Evolutionary conservation across 1,284 basidiomycete species (phyloP).

Genomic region (Porodaedalea pini): DNA sequence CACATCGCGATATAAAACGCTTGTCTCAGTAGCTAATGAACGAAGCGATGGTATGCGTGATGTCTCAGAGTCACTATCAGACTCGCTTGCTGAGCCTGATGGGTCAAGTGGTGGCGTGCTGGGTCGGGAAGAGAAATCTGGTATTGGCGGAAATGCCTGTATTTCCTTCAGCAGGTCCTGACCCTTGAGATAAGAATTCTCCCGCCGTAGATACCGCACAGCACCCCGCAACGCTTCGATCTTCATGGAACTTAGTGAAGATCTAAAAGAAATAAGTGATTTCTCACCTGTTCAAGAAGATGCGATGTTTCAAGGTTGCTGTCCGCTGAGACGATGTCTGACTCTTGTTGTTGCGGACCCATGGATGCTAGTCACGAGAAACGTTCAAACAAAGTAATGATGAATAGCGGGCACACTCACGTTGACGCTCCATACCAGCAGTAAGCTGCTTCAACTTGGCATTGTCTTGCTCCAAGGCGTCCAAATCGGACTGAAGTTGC

Average conservation of each 20-base stretch:
- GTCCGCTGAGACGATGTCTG: conserved; percentile 59
- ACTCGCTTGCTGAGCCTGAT: conserved; percentile 63
- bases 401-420: conserved; percentile 39
- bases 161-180: conserved; percentile 84
- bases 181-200: conserved; percentile 90
- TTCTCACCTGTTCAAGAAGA: conserved; percentile 74
- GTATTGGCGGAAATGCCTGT: conserved; percentile 64
- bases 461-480: conserved; percentile 84
- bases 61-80: conserved; percentile 45
- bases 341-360: conserved; percentile 51
- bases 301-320: conserved; percentile 82
- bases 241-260: conserved; percentile 36
- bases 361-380: conserved; percentile 3
- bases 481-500: conserved; percentile 85
- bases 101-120: conserved; percentile 61
- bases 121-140: conserved; percentile 41
- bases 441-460: conserved; percentile 70
- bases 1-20: conserved; percentile 78
- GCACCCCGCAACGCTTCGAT: conserved; percentile 88
- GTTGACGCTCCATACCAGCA: conserved; percentile 60
- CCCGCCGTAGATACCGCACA: conserved; percentile 83
- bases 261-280: conserved; percentile 7
- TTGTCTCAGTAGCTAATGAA: conserved; percentile 74
- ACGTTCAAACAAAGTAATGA: conserved; percentile 6
- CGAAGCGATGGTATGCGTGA: conserved; percentile 49